phyloP scores from a whole-genome alignment of 768 basidiomycete species.

The Kwoniella dendrophila region DNA sequence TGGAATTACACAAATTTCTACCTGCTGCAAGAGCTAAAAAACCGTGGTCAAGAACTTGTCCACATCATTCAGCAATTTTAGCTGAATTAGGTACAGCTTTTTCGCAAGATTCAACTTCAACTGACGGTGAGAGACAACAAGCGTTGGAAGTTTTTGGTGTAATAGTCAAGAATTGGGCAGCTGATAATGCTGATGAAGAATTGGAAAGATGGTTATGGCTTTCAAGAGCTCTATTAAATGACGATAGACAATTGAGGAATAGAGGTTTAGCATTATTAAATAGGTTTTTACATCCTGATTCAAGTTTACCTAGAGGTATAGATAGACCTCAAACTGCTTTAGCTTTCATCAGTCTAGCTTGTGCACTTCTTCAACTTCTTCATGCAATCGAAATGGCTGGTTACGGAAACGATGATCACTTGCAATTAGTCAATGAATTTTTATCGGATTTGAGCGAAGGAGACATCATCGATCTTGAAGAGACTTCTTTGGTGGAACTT shows the following conservation, averaged over 20 bases:
- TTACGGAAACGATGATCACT: slow-evolving; percentile 31
- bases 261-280: slow-evolving; percentile 37
- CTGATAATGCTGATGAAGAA: slow-evolving; percentile 44
- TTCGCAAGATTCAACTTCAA: slow-evolving; percentile 22
- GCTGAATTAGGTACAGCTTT: slow-evolving; percentile 42
- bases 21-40: slow-evolving; percentile 45
- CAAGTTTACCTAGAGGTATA: slow-evolving; percentile 24
- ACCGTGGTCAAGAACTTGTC: slow-evolving; percentile 45
- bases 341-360: slow-evolving; percentile 28
- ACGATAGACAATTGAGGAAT: slow-evolving; percentile 39
- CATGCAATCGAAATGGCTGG: slow-evolving; percentile 29
- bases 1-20: slow-evolving; percentile 43
- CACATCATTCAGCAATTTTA: slow-evolving; percentile 45
- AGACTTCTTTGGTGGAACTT: slow-evolving; percentile 11
- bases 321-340: slow-evolving; percentile 25
- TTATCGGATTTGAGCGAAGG: slow-evolving; percentile 34
- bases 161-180: slow-evolving; percentile 41
- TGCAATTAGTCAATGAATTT: slow-evolving; percentile 26
- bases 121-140: slow-evolving; percentile 41
- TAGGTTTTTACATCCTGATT: slow-evolving; percentile 33
- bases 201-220: slow-evolving; percentile 46
- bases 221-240: slow-evolving; percentile 28
- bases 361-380: slow-evolving; percentile 29
- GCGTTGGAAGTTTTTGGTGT: slow-evolving; percentile 48
- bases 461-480: slow-evolving; percentile 29